Conservation (phyloP, 768 basidiomycete genomes). For the Macrolepiota fuliginosa region DNA sequence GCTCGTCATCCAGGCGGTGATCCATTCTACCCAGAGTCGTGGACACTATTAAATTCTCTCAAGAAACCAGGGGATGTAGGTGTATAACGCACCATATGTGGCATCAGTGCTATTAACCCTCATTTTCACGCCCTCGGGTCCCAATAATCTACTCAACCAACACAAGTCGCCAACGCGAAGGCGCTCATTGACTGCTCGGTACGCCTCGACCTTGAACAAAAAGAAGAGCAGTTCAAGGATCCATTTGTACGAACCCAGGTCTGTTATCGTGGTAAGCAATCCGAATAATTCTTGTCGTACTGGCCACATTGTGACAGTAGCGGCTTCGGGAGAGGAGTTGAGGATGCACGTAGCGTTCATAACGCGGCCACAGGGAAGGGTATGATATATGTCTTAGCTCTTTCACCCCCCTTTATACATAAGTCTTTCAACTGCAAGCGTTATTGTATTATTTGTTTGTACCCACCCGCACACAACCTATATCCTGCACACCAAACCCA, state of each 20-base stretch:
- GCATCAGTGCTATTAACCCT: background rate
- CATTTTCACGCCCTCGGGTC: background rate
- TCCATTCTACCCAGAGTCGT: conserved; percentile 40
- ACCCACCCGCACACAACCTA: background rate
- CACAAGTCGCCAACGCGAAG: background rate
- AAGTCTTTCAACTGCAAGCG: too few species aligned
- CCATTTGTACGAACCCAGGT: background rate
- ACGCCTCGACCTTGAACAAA: background rate
- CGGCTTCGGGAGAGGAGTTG: background rate
- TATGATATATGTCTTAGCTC: background rate
- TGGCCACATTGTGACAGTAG: background rate
- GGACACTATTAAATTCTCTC: background rate
- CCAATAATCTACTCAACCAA: background rate
- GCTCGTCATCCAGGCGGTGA: conserved; percentile 56
- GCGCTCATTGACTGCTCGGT: background rate
- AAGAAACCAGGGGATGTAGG: background rate
- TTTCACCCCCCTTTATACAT: background rate
- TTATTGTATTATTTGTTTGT: background rate
- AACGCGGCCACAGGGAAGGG: background rate
- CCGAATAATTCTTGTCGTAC: background rate
- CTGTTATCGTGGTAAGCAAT: background rate
- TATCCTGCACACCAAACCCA: too few species aligned
- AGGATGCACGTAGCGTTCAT: background rate
- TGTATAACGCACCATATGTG: background rate
- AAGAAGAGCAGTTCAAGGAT: background rate